phyloP scores from a whole-genome alignment of 805 yeast species.

The Kazachstania kunashirensis region DNA sequence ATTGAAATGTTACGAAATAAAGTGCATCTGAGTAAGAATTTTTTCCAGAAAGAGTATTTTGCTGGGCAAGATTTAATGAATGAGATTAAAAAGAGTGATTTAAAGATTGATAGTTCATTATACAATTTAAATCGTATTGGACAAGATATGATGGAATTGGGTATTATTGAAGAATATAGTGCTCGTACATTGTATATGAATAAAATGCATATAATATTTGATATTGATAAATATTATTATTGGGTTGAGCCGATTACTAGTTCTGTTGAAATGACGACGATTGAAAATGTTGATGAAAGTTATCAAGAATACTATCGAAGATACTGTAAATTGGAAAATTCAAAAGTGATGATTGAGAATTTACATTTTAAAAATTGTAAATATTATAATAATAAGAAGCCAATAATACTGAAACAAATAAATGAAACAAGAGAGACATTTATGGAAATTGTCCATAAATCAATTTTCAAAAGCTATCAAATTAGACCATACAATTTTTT shows the following conservation, averaged over 20 bases:
- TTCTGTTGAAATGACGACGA: no score
- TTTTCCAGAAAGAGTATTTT: conserved; percentile 19
- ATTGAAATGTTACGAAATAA: no score
- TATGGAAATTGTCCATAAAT: no score
- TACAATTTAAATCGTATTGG: conserved; percentile 29
- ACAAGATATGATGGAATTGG: conserved; percentile 20
- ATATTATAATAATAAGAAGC: background rate
- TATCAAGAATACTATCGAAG: no score
- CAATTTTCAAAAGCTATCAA: no score
- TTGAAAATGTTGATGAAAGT: no score
- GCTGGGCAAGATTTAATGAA: conserved; percentile 19
- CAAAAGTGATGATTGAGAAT: conserved; percentile 13
- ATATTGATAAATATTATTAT: conserved; percentile 7
- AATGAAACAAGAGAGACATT: no score
- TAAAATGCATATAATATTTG: conserved; percentile 3
- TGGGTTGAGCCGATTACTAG: conserved; percentile 8
- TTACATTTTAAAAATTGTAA: conserved; percentile 7
- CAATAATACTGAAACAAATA: background rate
- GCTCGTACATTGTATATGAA: background rate
- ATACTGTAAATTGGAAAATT: conserved; percentile 10
- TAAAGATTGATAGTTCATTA: conserved; percentile 22
- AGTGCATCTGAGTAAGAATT: no score
- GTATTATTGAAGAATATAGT: conserved; percentile 14
- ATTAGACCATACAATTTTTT: no score
- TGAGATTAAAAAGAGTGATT: conserved; percentile 16